These are phyloP conservation scores for Ammopiptanthus mongolicus DNA, from an alignment of 306 rosid species.

Conservation along the genomic window DNA sequence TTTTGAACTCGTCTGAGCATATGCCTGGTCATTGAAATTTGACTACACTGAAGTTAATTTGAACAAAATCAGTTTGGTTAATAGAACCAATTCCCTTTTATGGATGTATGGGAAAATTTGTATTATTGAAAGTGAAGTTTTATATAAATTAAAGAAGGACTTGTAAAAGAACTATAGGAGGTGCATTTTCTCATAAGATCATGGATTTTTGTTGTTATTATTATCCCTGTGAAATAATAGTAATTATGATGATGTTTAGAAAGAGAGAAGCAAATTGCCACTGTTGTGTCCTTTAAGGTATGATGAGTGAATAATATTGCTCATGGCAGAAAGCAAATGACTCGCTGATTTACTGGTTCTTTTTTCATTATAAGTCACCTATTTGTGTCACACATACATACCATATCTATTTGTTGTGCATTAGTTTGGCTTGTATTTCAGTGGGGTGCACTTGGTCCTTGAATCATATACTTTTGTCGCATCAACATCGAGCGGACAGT, in stretches of 20 bases:
- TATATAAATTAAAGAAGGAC: conserved; percentile 26
- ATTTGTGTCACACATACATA: neutral
- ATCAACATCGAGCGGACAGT: neutral
- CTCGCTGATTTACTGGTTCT: neutral
- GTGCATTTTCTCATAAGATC: conserved; percentile 15
- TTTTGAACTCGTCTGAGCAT: conserved; percentile 4
- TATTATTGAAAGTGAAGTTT: conserved; percentile 13
- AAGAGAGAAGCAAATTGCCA: neutral
- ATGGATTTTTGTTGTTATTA: conserved; percentile 1
- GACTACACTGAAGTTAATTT: conserved; percentile 16
- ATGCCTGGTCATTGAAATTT: neutral
- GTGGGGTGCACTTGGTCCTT: neutral
- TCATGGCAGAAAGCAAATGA: neutral
- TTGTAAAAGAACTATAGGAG: conserved; percentile 9
- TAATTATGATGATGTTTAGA: neutral
- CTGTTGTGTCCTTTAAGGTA: neutral
- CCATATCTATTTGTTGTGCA: neutral
- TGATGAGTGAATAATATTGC: neutral
- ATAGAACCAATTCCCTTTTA: conserved; percentile 20
- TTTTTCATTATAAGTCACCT: neutral
- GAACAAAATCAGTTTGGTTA: conserved; percentile 22
- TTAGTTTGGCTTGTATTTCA: neutral
- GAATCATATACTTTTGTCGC: neutral
- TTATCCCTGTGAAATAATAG: conserved; percentile 19
- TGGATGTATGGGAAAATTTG: conserved; percentile 22